These are phyloP conservation scores for Dalechampia spathulata DNA, from an alignment of 441 rosid species.

Conservation along the genomic window DNA sequence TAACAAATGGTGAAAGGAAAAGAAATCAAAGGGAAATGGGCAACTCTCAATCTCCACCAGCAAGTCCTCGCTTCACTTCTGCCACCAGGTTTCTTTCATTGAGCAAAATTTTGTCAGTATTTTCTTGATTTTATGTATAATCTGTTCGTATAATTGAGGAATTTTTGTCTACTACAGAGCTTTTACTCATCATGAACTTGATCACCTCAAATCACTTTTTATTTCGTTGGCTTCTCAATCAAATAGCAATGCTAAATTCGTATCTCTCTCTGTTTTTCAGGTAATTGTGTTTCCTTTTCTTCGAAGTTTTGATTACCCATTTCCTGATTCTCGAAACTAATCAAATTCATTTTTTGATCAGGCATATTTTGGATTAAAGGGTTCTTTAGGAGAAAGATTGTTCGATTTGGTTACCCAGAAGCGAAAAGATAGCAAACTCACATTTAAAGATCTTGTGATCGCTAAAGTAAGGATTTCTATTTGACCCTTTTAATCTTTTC, in stretches of 20 bases:
- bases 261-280: constrained; percentile 58
- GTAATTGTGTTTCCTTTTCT: constrained; percentile 17
- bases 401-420: constrained; percentile 59
- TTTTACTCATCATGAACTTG: constrained; percentile 56
- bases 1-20: no score
- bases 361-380: constrained; percentile 55
- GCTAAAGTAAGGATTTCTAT: constrained; percentile 48
- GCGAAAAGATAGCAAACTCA: constrained; percentile 51
- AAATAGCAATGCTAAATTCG: constrained; percentile 34
- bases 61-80: constrained; percentile 54
- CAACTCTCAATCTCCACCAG: constrained; percentile 57
- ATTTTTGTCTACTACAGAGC: constrained; percentile 35
- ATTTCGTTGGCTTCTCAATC: constrained; percentile 59
- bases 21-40: constrained; percentile 39
- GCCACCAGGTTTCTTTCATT: constrained; percentile 48
- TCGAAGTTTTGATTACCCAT: not conserved
- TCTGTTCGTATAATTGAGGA: not conserved
- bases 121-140: not conserved
- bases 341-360: constrained; percentile 10
- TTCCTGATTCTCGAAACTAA: not conserved
- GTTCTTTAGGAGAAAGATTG: constrained; percentile 53
- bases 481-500: not conserved
- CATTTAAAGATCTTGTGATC: constrained; percentile 66
- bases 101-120: no score
- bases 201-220: constrained; percentile 53